Evolutionary conservation across 768 basidiomycete species (phyloP).

Genomic region (Astraeus odoratus): DNA sequence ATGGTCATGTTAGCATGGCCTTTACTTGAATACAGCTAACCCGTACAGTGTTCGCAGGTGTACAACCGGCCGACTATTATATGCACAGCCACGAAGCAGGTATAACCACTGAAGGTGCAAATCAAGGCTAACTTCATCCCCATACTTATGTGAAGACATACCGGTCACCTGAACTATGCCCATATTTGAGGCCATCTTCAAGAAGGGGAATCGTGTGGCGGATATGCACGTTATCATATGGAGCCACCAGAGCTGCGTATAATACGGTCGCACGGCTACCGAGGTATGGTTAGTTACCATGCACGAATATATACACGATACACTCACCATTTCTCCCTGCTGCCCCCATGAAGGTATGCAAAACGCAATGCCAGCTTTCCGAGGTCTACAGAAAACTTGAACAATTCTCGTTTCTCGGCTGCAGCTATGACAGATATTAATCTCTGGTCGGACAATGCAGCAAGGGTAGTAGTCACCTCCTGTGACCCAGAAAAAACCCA

Average conservation of each 20-base stretch:
- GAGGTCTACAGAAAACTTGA: constrained; percentile 62
- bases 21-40: neutral
- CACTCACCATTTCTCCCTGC: constrained; percentile 60
- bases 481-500: constrained; percentile 70
- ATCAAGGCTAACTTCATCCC: neutral
- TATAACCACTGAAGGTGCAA: constrained; percentile 43
- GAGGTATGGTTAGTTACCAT: constrained; percentile 4
- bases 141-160: constrained; percentile 17
- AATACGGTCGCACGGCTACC: constrained; percentile 53
- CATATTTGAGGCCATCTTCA: constrained; percentile 58
- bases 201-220: constrained; percentile 54
- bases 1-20: constrained; percentile 1
- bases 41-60: constrained; percentile 56
- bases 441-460: neutral
- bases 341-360: constrained; percentile 58
- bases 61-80: constrained; percentile 46
- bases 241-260: constrained; percentile 56
- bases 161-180: constrained; percentile 64
- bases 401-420: constrained; percentile 55
- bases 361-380: constrained; percentile 61
- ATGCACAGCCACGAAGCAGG: constrained; percentile 54
- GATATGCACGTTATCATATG: constrained; percentile 60
- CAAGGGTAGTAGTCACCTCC: constrained; percentile 37
- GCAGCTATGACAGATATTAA: constrained; percentile 31
- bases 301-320: neutral